These are phyloP conservation scores for Cryptosporidium muris DNA, from an alignment of 169 alveolate species.

Conservation along the genomic window DNA sequence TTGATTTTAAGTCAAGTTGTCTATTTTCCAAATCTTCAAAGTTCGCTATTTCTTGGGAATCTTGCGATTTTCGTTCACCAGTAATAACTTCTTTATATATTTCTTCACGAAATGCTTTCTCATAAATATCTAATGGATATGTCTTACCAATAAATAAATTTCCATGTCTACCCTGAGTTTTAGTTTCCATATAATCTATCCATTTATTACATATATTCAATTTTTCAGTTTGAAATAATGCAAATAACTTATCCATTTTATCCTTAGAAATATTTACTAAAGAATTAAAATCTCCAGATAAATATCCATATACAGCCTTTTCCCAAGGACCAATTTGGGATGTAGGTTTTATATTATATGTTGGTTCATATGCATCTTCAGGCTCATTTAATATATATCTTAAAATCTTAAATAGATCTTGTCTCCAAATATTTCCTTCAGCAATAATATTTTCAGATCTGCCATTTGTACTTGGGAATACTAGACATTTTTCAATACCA, in stretches of 20 bases:
- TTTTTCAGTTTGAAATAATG: conserved; percentile 41
- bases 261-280: conserved; percentile 5
- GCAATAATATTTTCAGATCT: background rate
- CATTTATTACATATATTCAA: conserved; percentile 44
- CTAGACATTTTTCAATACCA: conserved; percentile 26
- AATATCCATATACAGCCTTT: conserved; percentile 8
- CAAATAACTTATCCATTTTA: conserved; percentile 57
- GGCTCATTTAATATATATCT: conserved; percentile 7
- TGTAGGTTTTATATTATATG: background rate
- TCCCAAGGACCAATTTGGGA: conserved; percentile 44
- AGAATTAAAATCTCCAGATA: conserved; percentile 54
- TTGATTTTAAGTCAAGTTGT: conserved; percentile 2
- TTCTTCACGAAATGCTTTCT: conserved; percentile 13
- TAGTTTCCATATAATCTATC: conserved; percentile 48
- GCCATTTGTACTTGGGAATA: conserved; percentile 26
- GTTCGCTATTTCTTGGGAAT: conserved; percentile 21
- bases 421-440: conserved; percentile 44
- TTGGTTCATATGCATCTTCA: no score
- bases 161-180: conserved; percentile 34
- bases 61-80: conserved; percentile 4
- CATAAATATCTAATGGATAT: conserved; percentile 1
- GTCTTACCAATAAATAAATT: conserved; percentile 27
- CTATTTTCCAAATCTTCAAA: background rate
- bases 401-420: conserved; percentile 10
- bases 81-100: background rate